Evolutionary conservation across 2,329 filamentous ascomycete genomes (phyloP).

Genomic region (Ophiostoma pallidulum): DNA sequence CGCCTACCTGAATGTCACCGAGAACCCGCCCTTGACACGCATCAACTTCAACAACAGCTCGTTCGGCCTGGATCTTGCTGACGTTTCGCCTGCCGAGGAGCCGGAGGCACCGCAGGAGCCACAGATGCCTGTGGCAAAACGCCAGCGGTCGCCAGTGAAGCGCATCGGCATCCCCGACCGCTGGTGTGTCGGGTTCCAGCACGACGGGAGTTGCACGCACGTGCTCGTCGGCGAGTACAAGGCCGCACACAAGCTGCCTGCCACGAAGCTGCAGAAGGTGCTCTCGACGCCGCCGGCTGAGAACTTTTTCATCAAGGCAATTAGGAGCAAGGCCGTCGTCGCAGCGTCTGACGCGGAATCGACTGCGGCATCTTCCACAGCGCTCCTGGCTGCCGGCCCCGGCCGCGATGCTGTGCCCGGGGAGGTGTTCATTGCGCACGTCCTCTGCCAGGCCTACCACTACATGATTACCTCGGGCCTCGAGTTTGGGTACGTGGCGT

Average conservation of each 20-base stretch:
- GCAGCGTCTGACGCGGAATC: too few relatives aligned
- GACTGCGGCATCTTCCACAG: too few relatives aligned
- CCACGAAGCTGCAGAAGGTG: neutral
- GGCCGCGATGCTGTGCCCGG: neutral
- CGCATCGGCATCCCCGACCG: conserved; percentile 5
- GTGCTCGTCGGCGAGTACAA: conserved; percentile 11
- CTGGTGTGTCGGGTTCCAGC: neutral
- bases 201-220: neutral
- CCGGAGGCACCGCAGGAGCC: neutral
- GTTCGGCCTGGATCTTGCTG: neutral
- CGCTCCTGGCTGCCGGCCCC: too few relatives aligned
- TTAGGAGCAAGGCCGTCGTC: neutral
- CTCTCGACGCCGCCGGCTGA: conserved; percentile 7
- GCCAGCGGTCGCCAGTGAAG: neutral
- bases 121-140: neutral
- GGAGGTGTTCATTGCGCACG: conserved; percentile 2
- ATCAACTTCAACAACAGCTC: conserved; percentile 7
- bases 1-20: neutral
- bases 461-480: conserved; percentile 12
- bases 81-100: neutral
- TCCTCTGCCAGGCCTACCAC: conserved; percentile 11
- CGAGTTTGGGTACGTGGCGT: conserved; percentile 11
- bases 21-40: neutral
- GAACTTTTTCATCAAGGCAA: conserved; percentile 8
- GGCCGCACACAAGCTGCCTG: conserved; percentile 1